Percentiles rank a stretch among this genome's conserved stretches.
Conservation (phyloP, 371 early-diverging fungal species). For the Haplosporangium sp. region DNA sequence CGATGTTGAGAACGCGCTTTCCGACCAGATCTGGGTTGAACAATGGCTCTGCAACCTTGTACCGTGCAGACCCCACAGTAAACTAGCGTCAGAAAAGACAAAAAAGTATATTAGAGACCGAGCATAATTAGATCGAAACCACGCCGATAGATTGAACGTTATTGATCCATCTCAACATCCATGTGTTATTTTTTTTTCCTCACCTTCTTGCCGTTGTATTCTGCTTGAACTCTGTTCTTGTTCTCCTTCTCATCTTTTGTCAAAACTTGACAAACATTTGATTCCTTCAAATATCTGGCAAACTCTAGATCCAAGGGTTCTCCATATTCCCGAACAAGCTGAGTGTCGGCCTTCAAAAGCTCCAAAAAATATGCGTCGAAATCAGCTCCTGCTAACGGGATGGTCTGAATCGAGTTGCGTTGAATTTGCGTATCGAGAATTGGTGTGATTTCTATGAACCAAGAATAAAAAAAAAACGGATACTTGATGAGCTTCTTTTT, state of each 20-base stretch:
- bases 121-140: background rate
- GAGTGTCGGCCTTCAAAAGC: slow-evolving; percentile 67
- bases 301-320: slow-evolving; percentile 62
- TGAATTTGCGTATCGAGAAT: slow-evolving; percentile 77
- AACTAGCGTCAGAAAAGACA: slow-evolving; percentile 50
- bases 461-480: background rate
- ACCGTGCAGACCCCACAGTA: slow-evolving; percentile 70
- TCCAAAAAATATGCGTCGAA: slow-evolving; percentile 70
- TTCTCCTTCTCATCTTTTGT: slow-evolving; percentile 60
- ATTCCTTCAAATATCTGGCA: slow-evolving; percentile 69
- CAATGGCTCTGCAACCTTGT: slow-evolving; percentile 69
- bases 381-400: slow-evolving; percentile 77
- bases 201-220: slow-evolving; percentile 72
- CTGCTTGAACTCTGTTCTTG: slow-evolving; percentile 61
- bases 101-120: slow-evolving; percentile 1
- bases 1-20: slow-evolving; percentile 58
- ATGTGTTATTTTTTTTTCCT: background rate
- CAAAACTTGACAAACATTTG: slow-evolving; percentile 67
- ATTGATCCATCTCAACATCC: background rate
- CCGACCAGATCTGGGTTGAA: slow-evolving; percentile 70
- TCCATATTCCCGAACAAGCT: slow-evolving; percentile 63
- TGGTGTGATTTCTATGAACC: slow-evolving; percentile 70
- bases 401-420: slow-evolving; percentile 65
- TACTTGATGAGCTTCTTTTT: background rate
- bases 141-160: background rate